These are phyloP conservation scores for Malus asiatica DNA, from an alignment of 306 rosid genomes.

Conservation along the genomic window DNA sequence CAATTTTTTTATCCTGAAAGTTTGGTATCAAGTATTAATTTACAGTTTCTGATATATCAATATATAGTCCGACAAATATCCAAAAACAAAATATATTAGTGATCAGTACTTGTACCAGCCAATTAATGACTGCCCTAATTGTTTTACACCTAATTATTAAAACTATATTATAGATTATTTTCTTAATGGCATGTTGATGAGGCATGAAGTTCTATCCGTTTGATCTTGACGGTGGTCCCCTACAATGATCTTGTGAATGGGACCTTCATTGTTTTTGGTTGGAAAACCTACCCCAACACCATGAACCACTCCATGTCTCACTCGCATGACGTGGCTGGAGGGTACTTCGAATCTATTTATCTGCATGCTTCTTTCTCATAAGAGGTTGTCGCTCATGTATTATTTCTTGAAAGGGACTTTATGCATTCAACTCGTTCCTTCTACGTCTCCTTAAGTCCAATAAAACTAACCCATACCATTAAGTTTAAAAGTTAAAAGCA, in stretches of 20 bases:
- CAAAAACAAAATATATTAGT: too few species aligned
- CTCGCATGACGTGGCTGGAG: slow-evolving; percentile 26
- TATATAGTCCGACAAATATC: too few species aligned
- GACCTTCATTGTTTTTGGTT: slow-evolving; percentile 35
- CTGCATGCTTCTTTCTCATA: slow-evolving; percentile 9
- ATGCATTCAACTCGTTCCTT: not conserved
- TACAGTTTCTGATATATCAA: too few species aligned
- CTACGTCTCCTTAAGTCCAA: slow-evolving; percentile 4
- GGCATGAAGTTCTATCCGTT: not conserved
- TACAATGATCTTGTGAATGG: slow-evolving; percentile 18
- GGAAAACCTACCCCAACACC: slow-evolving; percentile 52
- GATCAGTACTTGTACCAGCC: too few species aligned
- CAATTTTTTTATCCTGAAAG: not conserved
- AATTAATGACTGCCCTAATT: too few species aligned
- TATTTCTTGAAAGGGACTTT: slow-evolving; percentile 26
- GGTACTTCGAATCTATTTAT: slow-evolving; percentile 43
- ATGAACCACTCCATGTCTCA: slow-evolving; percentile 45
- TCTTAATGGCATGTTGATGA: not conserved
- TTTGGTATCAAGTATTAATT: not conserved
- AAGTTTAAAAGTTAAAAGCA: slow-evolving; percentile 5
- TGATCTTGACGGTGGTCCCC: slow-evolving; percentile 36
- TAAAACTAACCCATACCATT: slow-evolving; percentile 9
- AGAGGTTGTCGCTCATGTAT: slow-evolving; percentile 8
- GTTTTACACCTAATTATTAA: too few species aligned
- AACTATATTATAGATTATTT: not conserved